Base-by-base conservation (phyloP, 106 monocot species). In the Posidonia australis region DNA sequence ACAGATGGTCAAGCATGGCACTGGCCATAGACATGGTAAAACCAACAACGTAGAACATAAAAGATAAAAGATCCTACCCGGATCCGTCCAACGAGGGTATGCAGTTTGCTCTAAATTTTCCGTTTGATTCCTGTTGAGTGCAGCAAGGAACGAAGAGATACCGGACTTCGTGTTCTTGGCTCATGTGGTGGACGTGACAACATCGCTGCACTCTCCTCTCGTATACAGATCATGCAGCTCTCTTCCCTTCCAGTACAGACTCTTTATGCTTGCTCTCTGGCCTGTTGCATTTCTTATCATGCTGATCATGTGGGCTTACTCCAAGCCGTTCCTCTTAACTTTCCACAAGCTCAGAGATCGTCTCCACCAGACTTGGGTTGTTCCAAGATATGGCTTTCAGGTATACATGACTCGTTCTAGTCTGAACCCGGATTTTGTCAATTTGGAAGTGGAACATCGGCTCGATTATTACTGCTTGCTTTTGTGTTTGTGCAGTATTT, bases 321-420 rank as follows among this genome's bases (percentile, higher is more conserved):
- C 96, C 44, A 98, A 98, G 75, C 78, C 87, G 9, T 98, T 98
- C 72, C 55, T 90, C 44, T 5, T 79, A 58, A 77, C 90, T 28
- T 98, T 83, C 78, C 90, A 98, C 90, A 81, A 59, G 64, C 68
- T 98, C 25, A 68, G 79, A 12, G 86, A 77, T 12, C 53, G 60
- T n/a, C 62, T 87, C 1, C 81, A 83, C 63, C 90, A 98, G 66
- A 72, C 58, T 3, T 98, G 96, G 96, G 76, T 65, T 0, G 84
- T 98, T 9, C 96, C 96, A 0, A 73, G 96, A 49, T 77, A 77
- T 49, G 96, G 96, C 5, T 98, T 90, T 60, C 96, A 96, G 79
- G 96, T 96, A 28, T 17, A 7, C 30, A 18, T 30, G 10, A 18
- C 56, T 57, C 27, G 36, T 36, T 36, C 36, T 36, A 36, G 36